These are phyloP conservation scores for Metschnikowia arizonensis DNA, from an alignment of 805 yeast genomes.

Conservation along the genomic window DNA sequence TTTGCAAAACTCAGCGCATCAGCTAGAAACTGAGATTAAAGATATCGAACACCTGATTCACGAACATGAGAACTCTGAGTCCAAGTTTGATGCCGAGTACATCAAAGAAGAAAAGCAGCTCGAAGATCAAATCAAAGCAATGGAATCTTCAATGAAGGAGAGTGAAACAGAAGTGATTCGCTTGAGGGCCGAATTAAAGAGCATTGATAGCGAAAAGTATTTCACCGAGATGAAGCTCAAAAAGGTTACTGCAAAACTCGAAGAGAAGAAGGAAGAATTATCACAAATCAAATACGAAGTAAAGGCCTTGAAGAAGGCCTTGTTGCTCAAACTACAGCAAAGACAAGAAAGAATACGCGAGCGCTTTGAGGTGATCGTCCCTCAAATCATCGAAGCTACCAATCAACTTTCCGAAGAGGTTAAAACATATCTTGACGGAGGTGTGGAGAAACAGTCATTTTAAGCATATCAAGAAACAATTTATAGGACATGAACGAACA, in stretches of 20 bases:
- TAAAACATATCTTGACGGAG: background rate
- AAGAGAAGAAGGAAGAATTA: slow-evolving; percentile 25
- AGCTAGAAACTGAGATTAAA: slow-evolving; percentile 34
- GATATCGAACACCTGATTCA: slow-evolving; percentile 20
- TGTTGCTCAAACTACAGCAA: slow-evolving; percentile 25
- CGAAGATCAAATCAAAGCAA: slow-evolving; percentile 19
- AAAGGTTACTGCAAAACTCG: slow-evolving; percentile 25
- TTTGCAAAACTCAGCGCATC: slow-evolving; percentile 36
- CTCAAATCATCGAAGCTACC: slow-evolving; percentile 26
- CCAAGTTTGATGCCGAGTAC: slow-evolving; percentile 13
- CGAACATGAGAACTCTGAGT: slow-evolving; percentile 14
- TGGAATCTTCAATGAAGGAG: slow-evolving; percentile 21
- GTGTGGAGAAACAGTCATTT: background rate
- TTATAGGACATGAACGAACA: background rate
- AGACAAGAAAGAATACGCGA: slow-evolving; percentile 29
- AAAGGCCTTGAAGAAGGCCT: slow-evolving; percentile 25
- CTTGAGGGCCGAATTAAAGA: slow-evolving; percentile 21
- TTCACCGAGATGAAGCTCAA: slow-evolving; percentile 21
- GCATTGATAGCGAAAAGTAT: slow-evolving; percentile 22
- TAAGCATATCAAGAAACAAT: background rate
- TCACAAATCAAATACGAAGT: slow-evolving; percentile 23
- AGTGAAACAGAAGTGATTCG: slow-evolving; percentile 25
- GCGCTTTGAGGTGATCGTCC: slow-evolving; percentile 33
- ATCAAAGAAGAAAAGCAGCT: slow-evolving; percentile 22
- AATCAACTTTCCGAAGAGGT: slow-evolving; percentile 16